Base-by-base conservation (phyloP, 257 asterid species). In the Ballota nigra region DNA sequence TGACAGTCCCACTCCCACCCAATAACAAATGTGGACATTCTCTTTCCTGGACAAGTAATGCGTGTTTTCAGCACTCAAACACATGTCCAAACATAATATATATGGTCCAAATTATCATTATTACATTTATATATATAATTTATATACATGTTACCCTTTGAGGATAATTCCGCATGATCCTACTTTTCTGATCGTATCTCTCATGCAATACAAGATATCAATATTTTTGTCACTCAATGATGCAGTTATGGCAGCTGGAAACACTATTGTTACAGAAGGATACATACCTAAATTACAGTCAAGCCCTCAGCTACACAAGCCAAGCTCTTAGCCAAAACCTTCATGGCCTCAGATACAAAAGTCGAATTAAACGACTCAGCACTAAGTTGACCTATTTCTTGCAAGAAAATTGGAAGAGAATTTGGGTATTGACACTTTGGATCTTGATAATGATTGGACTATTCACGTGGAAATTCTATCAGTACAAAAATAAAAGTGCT, bases 181-280 rank as follows among this genome's bases (percentile, higher is more conserved):
- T 70, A 55, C 86, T 77, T 78, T 65, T 23, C 62, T 55, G 23
- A 73, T 75, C 76, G 51, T 10, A 38, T 20, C 40, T 73, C 84
- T 79, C 69, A 75, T 80, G 78, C 79, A 63, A 73, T 79, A 78
- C 81, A 66, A 73, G 77, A 23, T 80, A 74, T 72, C 60, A 8
- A 56, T 15, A 57, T 57, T 26, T 23, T 80, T 72, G 68, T 75
- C 47, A 66, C 58, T 57, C 82, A 81, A 77, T 80, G 65, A 63
- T 88, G 89, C 96, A 94, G 99, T 76, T 91, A 47, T 94, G 99
- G 99, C 99, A 94, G 94, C 89, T 94, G 90, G 99, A 94, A 81
- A 94, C 99, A 61, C 92, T 94, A 61, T 70, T 94, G 63, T 87
- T 94, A 52, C 99, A 94, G 68, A 94, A 94, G 83, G 99, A 94